Evolutionary conservation across 1,139 yeast species (phyloP), one percentile per base, ranked within the genome.

Genomic region (Saccharomyces hybrid): DNA sequence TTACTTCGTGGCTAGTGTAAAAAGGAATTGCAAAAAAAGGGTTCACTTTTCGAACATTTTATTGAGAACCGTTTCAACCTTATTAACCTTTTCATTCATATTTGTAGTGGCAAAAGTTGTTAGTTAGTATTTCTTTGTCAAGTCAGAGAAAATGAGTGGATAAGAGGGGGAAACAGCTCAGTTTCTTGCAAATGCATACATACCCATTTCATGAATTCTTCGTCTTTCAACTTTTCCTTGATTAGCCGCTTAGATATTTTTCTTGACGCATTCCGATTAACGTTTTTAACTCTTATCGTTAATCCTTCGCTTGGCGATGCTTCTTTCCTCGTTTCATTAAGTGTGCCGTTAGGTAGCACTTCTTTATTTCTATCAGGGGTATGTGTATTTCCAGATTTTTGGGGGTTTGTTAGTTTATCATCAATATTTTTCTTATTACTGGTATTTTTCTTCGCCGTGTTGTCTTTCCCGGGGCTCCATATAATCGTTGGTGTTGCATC

Each of bases 151-250:
- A 23, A 23, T 23, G 25, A 23, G 25, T 23, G 25, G 25, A 23
- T 23, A 23, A 23, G 25, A 23, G 25, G 25, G 25, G 25, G 25
- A 23, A 23, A 23, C 25, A 23, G 25, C 25, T 23, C 25, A 23
- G 25, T 23, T 23, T 23, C 25, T 23, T 23, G 25, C 25, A 23
- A 23, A 13, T 46, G 16, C 14, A 16, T 47, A 60, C 66, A 55
- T 62, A 67, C 71, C 69, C 68, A 67, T 52, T 57, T 59, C 58
- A 63, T 58, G 48, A 68, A 68, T 6, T 57, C 52, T 29, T 56
- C 58, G 51, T 68, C 69, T 19, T 59, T 57, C n/a, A 68, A 47
- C 51, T 61, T 67, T 46, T 56, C 38, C 50, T 57, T 58, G n/a
- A 68, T 57, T 3, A 54, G 42, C 31, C 57, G 60, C 48, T 60